Evolutionary conservation across 164 flowering plant genomes (phyloP).

Genomic region (Sextonia rubra): DNA sequence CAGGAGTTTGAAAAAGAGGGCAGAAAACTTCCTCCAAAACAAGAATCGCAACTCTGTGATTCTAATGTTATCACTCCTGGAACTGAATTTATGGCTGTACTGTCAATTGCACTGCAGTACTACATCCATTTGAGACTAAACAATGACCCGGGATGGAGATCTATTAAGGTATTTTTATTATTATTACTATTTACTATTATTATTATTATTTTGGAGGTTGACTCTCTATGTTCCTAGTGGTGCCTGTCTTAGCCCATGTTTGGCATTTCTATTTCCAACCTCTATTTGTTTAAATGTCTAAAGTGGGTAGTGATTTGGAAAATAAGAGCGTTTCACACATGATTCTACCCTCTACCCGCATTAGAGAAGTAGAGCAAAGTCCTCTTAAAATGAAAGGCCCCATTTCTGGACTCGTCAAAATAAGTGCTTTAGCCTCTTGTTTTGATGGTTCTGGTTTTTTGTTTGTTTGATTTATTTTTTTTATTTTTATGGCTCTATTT

Average conservation of each 20-base stretch:
- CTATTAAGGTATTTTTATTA: conserved; percentile 55
- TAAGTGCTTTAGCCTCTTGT: no score
- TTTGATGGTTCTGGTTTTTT: no score
- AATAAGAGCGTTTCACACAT: no score
- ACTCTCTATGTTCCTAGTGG: not conserved
- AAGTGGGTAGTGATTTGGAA: no score
- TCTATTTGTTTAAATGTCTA: no score
- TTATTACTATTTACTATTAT: not conserved
- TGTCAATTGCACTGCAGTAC: conserved; percentile 84
- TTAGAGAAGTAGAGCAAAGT: no score
- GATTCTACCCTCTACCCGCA: no score
- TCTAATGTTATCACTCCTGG: conserved; percentile 98
- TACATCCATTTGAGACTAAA: conserved; percentile 82
- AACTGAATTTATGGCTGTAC: conserved; percentile 86
- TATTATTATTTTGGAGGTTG: not conserved
- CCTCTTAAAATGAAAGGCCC: no score
- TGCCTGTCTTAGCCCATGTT: not conserved
- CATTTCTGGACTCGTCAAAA: no score
- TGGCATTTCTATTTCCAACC: no score
- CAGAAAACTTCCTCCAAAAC: conserved; percentile 84
- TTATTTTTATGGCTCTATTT: no score
- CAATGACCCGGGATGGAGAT: conserved; percentile 91
- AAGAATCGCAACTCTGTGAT: conserved; percentile 75
- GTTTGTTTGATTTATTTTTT: no score
- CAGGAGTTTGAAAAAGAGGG: conserved; percentile 91